phyloP scores from a whole-genome alignment of 768 basidiomycete genomes.

The Russula sp. region DNA sequence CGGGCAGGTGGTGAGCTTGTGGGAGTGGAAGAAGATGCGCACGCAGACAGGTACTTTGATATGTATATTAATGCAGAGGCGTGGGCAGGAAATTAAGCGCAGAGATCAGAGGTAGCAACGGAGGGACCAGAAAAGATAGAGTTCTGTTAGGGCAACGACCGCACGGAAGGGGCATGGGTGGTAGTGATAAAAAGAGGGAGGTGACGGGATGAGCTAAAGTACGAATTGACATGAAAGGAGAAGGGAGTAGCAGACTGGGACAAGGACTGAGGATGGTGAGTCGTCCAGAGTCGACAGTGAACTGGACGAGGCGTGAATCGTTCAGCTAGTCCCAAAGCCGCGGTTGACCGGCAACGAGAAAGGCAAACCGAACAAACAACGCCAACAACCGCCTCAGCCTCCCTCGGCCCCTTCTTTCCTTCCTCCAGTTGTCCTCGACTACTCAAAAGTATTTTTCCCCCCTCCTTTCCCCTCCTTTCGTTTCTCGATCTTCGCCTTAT shows the following conservation, averaged over 20 bases:
- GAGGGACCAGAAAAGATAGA: neutral
- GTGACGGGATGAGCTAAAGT: neutral
- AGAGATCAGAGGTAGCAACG: slow-evolving; percentile 1
- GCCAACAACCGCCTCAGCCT: slow-evolving; percentile 26
- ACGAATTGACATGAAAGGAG: neutral
- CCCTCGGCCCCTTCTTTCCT: slow-evolving; percentile 33
- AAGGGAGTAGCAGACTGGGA: neutral
- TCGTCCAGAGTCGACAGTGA: neutral
- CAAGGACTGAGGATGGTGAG: slow-evolving; percentile 3
- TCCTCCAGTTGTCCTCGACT: slow-evolving; percentile 44
- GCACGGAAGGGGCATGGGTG: slow-evolving; percentile 11
- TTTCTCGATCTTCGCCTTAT: slow-evolving; percentile 11
- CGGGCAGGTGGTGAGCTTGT: neutral
- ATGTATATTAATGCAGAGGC: slow-evolving; percentile 35
- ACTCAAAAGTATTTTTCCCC: slow-evolving; percentile 28
- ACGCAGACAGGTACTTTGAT: slow-evolving; percentile 33
- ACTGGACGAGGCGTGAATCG: neutral
- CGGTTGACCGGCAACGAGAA: slow-evolving; percentile 32
- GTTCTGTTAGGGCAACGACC: neutral
- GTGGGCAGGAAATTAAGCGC: slow-evolving; percentile 24
- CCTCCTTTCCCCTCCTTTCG: slow-evolving; percentile 22
- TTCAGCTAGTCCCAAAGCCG: slow-evolving; percentile 45
- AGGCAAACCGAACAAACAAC: slow-evolving; percentile 29
- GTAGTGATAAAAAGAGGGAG: slow-evolving; percentile 6
- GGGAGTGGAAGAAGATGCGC: slow-evolving; percentile 15